Evolutionary conservation across 2,329 filamentous ascomycete genomes (phyloP).

Genomic region (Emergomyces orientalis): DNA sequence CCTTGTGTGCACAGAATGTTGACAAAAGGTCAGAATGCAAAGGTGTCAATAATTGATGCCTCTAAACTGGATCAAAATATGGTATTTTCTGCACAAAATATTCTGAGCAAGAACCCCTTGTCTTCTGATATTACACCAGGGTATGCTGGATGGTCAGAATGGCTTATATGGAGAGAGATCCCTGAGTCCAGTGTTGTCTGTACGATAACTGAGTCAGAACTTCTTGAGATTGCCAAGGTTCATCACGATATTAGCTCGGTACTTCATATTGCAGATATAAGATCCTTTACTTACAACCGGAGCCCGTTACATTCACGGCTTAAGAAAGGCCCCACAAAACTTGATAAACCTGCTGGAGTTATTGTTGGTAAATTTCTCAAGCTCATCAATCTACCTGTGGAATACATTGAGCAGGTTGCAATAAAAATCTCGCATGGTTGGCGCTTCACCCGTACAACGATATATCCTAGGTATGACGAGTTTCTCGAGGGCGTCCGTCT

Average conservation of each 20-base stretch:
- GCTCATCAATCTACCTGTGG: constrained; percentile 17
- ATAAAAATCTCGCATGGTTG: constrained; percentile 19
- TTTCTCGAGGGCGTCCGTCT: constrained; percentile 11
- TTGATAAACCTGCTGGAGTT: constrained; percentile 17
- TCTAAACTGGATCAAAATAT: constrained; percentile 16
- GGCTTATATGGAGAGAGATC: constrained; percentile 28
- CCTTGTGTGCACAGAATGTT: constrained; percentile 28
- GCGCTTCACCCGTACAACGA: constrained; percentile 14
- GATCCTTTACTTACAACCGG: constrained; percentile 3
- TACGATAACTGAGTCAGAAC: constrained; percentile 19
- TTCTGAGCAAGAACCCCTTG: constrained; percentile 17
- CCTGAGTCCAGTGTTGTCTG: constrained; percentile 22
- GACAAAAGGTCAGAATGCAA: constrained; percentile 17
- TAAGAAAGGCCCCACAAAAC: constrained; percentile 2
- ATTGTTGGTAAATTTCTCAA: constrained; percentile 20
- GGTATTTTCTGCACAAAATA: constrained; percentile 22
- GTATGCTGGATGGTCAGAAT: constrained; percentile 27
- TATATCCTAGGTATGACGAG: constrained; percentile 13
- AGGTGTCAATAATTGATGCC: constrained; percentile 26
- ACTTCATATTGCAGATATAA: constrained; percentile 20
- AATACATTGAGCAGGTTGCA: constrained; percentile 19
- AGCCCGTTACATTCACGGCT: constrained; percentile 15
- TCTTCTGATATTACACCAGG: constrained; percentile 13
- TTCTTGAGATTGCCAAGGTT: constrained; percentile 17
- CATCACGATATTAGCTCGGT: constrained; percentile 19